Evolutionary conservation across 345 rosid genomes (phyloP).

Genomic region (Laguncularia racemosa): DNA sequence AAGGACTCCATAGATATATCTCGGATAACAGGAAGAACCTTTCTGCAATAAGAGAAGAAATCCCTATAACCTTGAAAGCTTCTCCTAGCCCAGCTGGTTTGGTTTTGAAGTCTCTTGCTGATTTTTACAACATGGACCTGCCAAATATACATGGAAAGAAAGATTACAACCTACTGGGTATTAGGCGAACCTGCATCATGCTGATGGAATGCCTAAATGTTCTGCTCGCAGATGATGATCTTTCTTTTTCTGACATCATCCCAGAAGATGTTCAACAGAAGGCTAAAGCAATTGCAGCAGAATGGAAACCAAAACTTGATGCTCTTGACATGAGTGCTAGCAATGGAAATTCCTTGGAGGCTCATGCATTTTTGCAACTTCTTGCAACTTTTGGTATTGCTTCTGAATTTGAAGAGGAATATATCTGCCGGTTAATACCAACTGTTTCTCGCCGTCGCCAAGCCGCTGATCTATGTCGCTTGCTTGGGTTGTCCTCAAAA

Average conservation of each 20-base stretch:
- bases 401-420: slow-evolving; percentile 67
- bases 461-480: slow-evolving; percentile 85
- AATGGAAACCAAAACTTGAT: slow-evolving; percentile 86
- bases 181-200: slow-evolving; percentile 97
- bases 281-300: slow-evolving; percentile 78
- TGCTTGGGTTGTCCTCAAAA: slow-evolving; percentile 79
- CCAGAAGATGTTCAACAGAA: slow-evolving; percentile 55
- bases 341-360: slow-evolving; percentile 98
- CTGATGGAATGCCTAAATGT: slow-evolving; percentile 96
- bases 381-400: slow-evolving; percentile 83
- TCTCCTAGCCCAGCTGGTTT: slow-evolving; percentile 70
- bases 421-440: slow-evolving; percentile 68
- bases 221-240: slow-evolving; percentile 45
- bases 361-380: slow-evolving; percentile 97
- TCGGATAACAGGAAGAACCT: slow-evolving; percentile 99
- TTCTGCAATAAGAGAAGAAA: slow-evolving; percentile 77
- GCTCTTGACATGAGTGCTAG: slow-evolving; percentile 70
- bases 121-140: slow-evolving; percentile 64
- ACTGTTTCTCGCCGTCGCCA: slow-evolving; percentile 99
- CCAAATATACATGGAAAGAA: slow-evolving; percentile 74
- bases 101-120: slow-evolving; percentile 75
- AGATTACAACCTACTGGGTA: slow-evolving; percentile 78
- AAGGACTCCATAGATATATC: slow-evolving; percentile 86
- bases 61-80: slow-evolving; percentile 72
- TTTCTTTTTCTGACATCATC: slow-evolving; percentile 44